Conservation (phyloP, 352 stramenopile genomes). For the Globisporangium cederbergense region DNA sequence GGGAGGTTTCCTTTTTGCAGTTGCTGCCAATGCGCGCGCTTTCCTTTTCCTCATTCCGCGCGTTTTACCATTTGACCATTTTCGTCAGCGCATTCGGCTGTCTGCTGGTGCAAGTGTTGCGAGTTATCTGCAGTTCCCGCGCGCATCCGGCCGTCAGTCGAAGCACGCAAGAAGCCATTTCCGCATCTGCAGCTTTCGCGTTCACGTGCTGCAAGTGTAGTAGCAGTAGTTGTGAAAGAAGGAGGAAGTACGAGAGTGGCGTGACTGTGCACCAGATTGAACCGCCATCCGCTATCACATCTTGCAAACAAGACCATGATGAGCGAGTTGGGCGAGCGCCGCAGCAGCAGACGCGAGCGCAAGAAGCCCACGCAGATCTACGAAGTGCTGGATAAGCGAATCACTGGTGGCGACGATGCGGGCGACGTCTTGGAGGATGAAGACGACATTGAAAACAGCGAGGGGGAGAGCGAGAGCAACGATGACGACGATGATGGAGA, state of each 20-base stretch:
- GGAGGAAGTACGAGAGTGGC: neutral
- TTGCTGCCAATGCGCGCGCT: neutral
- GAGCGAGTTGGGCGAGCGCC: slow-evolving; percentile 38
- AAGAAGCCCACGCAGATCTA: slow-evolving; percentile 70
- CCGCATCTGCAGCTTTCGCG: neutral
- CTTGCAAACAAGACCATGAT: neutral
- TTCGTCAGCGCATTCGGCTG: neutral
- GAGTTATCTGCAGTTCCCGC: slow-evolving; percentile 20
- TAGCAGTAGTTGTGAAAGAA: neutral
- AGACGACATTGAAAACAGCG: slow-evolving; percentile 18
- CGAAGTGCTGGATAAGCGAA: slow-evolving; percentile 54
- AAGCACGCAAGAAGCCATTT: neutral
- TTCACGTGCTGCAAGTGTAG: neutral
- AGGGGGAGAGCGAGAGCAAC: slow-evolving; percentile 24
- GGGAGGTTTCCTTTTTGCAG: slow-evolving; percentile 38
- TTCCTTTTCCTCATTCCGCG: slow-evolving; percentile 4
- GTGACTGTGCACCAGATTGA: neutral
- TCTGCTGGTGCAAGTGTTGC: slow-evolving; percentile 7
- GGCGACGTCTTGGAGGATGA: slow-evolving; percentile 18
- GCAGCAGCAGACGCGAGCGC: slow-evolving; percentile 58
- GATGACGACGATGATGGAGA: slow-evolving; percentile 18
- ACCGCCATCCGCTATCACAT: neutral
- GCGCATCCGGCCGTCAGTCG: slow-evolving; percentile 5
- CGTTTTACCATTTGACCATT: slow-evolving; percentile 2
- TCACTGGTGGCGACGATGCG: slow-evolving; percentile 3